Base-by-base conservation (phyloP, 2,329 filamentous ascomycete species). In the Fusarium succisae region DNA sequence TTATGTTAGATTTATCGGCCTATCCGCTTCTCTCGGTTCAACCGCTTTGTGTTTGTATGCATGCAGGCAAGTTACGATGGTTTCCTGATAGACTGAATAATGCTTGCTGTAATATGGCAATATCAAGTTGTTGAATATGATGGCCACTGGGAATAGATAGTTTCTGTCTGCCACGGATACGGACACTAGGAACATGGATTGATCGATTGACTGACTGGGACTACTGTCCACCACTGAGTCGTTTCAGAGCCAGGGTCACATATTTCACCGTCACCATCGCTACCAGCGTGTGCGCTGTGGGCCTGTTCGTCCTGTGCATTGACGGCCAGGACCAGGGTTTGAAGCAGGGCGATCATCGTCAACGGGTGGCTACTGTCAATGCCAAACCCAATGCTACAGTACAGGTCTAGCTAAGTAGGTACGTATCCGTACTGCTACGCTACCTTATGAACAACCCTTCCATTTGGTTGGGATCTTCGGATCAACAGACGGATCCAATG, bases 341-440 rank as follows among this genome's bases (percentile, higher is more conserved):
- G 54, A 78, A 64, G 75, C 62, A 78, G 63, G 76, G 72, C 76
- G 76, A 78, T 78, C 76, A 76, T 78, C 76, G 76, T 74, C 76
- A 78, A 78, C 76, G 76, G 76, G 73, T 78, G 73, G 73, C 76
- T 74, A 69, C 62, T 57, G 50, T 50, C 41, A 58, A 35, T 28
- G 41, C 54, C 24, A 58, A 48, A 37, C n/a, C 41, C 30, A 58
- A 58, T 50, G 41, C 55, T 58, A 58, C 39, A 37, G 55, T 35
- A n/a, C 51, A 38, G 51, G 51, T 39, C 35, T 38, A 47, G 44
- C 24, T 22, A 28, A 18, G 45, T 32, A 24, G 35, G 35, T 37
- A 37, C 35, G 35, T 41, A 37, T 47, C 44, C 44, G 38, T 32
- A 24, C 44, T 51, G 62, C 75, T 68, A 68, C 63, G 76, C 51